Percentiles rank a stretch among this genome's conserved stretches.
Conservation (phyloP, 2,329 filamentous ascomycete species). For the Sporothrix curviconia region DNA sequence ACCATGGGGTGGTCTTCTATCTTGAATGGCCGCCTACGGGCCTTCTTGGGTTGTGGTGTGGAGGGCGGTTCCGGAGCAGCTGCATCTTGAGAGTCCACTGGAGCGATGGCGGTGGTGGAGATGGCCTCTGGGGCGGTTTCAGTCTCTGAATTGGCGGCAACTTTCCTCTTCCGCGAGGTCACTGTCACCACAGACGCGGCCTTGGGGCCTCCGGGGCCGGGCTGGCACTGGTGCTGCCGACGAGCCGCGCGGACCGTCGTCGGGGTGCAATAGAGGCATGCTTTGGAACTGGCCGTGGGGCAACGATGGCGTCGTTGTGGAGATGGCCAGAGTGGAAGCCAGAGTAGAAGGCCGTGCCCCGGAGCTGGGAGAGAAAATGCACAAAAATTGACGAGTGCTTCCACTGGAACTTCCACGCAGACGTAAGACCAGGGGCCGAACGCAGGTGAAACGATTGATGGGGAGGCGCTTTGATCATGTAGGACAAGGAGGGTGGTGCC, state of each 20-base stretch:
- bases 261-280: conserved; percentile 26
- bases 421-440: no score
- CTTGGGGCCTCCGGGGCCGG: neutral
- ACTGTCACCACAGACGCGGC: conserved; percentile 18
- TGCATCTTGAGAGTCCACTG: neutral
- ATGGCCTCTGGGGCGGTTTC: neutral
- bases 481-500: neutral
- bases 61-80: neutral
- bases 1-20: conserved; percentile 18
- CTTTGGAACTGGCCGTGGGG: neutral
- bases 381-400: neutral
- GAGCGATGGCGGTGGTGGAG: neutral
- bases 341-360: no score
- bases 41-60: conserved; percentile 26
- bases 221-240: conserved; percentile 25
- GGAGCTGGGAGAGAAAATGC: neutral
- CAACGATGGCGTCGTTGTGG: neutral
- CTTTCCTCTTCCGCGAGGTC: neutral
- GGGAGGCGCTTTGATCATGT: neutral
- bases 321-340: neutral
- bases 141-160: neutral
- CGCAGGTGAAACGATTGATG: neutral
- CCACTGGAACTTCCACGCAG: no score
- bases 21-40: conserved; percentile 15
- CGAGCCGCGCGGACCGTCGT: conserved; percentile 35